Base-by-base conservation (phyloP, 371 early-diverging fungal genomes). In the Vairimorpha ceranae region DNA sequence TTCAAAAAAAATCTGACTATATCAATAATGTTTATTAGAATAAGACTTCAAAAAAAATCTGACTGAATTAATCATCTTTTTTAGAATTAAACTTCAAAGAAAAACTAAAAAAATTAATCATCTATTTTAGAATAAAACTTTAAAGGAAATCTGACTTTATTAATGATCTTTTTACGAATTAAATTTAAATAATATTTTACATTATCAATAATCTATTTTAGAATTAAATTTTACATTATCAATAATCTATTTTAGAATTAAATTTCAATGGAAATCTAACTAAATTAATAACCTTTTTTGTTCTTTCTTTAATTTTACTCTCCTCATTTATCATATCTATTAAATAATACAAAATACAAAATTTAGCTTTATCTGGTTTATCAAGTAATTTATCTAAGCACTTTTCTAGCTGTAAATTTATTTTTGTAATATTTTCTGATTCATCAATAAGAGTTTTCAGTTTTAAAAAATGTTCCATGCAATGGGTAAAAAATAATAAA, bases 251-350 rank as follows among this genome's bases (percentile, higher is more conserved):
- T 52, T 17, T 8, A 10, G 58, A 3, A 25, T 7, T 6, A 30
- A 30, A 32, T 75, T 46, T 75, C 69, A 32, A 69, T 10, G 75
- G 75, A 30, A 75, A 69, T 69, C 52, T 70, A 6, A 75, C 25
- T 14, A 67, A 35, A 64, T 75, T 59, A 0, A 65, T 38, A 25
- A 75, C 63, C 36, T 38, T 65, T 17, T 54, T 21, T 12, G 17
- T 67, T 45, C 29, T 27, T 8, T 45, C 21, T 30, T 56, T 60
- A 4, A 6, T 4, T 15, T 14, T 43, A 61, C 4, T 14, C 29
- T 30, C 33, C 29, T 58, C 30, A 19, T 58, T 23, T 4, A 32
- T 58, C 21, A 58, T 14, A 29, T 58, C 8, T 4, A 58, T 3
- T 19, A 58, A 32, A 25, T 32, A 14, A 58, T 2, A 7, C 2